Percentiles rank a stretch among this genome's conserved stretches.
These are phyloP conservation scores for Leccinellum luteum DNA, from an alignment of 768 basidiomycete genomes.

Conservation along the genomic window DNA sequence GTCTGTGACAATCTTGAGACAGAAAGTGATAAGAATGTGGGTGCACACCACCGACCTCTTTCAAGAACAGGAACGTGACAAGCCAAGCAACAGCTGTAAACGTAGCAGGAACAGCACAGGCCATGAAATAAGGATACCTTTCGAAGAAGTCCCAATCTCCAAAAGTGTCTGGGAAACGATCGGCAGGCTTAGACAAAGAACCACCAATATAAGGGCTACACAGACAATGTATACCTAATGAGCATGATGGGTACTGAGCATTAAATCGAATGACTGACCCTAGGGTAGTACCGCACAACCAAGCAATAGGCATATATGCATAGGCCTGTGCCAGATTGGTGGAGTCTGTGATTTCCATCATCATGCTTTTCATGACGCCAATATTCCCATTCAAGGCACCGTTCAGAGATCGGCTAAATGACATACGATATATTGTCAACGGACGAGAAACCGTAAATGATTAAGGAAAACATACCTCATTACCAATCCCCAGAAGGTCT, in stretches of 20 bases:
- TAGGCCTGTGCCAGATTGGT: conserved; percentile 69
- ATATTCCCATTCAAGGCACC: conserved; percentile 72
- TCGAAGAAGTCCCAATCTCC: conserved; percentile 57
- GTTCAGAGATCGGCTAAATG: conserved; percentile 57
- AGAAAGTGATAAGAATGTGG: not conserved
- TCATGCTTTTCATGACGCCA: conserved; percentile 72
- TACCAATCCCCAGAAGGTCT: conserved; percentile 63
- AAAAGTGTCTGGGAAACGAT: conserved; percentile 63
- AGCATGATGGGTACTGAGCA: not conserved
- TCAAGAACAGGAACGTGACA: conserved; percentile 50
- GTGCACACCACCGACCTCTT: conserved; percentile 44
- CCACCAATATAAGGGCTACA: conserved; percentile 69
- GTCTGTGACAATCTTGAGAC: conserved; percentile 30
- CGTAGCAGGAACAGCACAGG: conserved; percentile 65
- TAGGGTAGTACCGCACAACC: conserved; percentile 42
- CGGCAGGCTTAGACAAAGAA: conserved; percentile 58
- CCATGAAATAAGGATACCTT: conserved; percentile 71
- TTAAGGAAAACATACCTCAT: conserved; percentile 31
- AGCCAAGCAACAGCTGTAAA: conserved; percentile 54
- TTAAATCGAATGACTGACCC: conserved; percentile 35
- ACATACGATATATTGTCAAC: not conserved
- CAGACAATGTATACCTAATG: not conserved
- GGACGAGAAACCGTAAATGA: not conserved
- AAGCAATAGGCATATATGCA: conserved; percentile 59
- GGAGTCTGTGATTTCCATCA: conserved; percentile 70